A percentile compares a stretch with the other conserved stretches of the same genome.
These are phyloP conservation scores for Aspergillus sclerotialis DNA, from an alignment of 2,329 filamentous ascomycete genomes.

Conservation along the genomic window DNA sequence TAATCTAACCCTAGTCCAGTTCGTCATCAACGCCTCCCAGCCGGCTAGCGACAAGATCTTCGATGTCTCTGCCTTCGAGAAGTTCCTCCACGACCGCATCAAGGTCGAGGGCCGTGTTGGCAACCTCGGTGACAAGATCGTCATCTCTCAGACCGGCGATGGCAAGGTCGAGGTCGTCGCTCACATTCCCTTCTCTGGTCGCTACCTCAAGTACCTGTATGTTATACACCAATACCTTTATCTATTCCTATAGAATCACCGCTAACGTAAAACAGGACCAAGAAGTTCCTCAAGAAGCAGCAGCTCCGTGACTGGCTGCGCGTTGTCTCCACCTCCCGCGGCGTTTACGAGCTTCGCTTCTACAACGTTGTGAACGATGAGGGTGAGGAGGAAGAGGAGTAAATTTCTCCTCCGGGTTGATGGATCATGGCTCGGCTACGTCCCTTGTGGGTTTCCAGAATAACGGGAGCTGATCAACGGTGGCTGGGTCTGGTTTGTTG, in stretches of 20 bases:
- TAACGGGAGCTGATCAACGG: constrained; percentile 2
- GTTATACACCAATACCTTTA: constrained; percentile 31
- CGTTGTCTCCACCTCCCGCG: constrained; percentile 94
- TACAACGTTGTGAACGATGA: constrained; percentile 99
- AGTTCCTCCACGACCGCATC: constrained; percentile 99
- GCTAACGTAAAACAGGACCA: constrained; percentile 58
- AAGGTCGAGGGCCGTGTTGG: constrained; percentile 98
- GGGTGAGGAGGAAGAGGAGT: constrained; percentile 97
- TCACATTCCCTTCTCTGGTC: constrained; percentile 95
- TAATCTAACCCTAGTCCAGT: constrained; percentile 56
- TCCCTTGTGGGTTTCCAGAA: constrained; percentile 8
- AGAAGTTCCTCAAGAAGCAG: constrained; percentile 99
- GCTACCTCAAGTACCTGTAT: constrained; percentile 99
- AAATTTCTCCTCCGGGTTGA: constrained; percentile 42
- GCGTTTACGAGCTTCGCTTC: constrained; percentile 99
- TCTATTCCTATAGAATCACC: neutral
- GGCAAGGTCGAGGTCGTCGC: constrained; percentile 98
- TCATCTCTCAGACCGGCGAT: constrained; percentile 84
- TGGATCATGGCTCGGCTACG: neutral
- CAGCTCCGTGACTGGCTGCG: constrained; percentile 99
- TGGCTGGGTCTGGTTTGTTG: constrained; percentile 5
- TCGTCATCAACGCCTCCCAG: constrained; percentile 99
- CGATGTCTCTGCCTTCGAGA: constrained; percentile 96
- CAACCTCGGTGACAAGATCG: constrained; percentile 91
- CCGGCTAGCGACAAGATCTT: constrained; percentile 99